These are phyloP conservation scores for Pyrenophora teres DNA, from an alignment of 2,329 filamentous ascomycete species.

Conservation along the genomic window DNA sequence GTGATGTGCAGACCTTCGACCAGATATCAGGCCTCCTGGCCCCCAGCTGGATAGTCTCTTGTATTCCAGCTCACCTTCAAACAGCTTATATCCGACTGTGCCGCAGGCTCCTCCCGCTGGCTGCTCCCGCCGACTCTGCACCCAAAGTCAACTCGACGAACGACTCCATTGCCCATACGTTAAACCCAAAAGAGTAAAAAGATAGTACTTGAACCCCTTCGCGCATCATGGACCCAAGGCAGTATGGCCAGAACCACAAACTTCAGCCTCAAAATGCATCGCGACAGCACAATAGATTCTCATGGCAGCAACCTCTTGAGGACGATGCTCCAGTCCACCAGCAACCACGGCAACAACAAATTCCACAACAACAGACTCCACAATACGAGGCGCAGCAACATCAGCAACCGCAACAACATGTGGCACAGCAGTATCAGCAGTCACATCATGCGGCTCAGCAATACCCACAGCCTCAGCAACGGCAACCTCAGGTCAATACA, in stretches of 20 bases:
- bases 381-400: slow-evolving; percentile 6
- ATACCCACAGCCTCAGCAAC: slow-evolving; percentile 10
- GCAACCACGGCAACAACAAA: slow-evolving; percentile 7
- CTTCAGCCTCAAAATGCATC: slow-evolving; percentile 15
- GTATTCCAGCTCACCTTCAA: slow-evolving; percentile 2
- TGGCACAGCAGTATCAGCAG: background rate
- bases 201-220: background rate
- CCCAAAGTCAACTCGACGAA: background rate
- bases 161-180: background rate
- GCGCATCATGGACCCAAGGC: slow-evolving; percentile 31
- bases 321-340: slow-evolving; percentile 25
- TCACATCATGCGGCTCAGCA: background rate
- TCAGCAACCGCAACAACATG: background rate
- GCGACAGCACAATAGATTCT: slow-evolving; percentile 38
- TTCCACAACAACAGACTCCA: slow-evolving; percentile 1
- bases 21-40: slow-evolving; percentile 37
- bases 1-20: slow-evolving; percentile 23
- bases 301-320: slow-evolving; percentile 39
- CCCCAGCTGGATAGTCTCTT: slow-evolving; percentile 19
- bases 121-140: background rate
- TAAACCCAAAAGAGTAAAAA: background rate
- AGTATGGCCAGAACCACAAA: slow-evolving; percentile 25
- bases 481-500: slow-evolving; percentile 22
- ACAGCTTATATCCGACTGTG: slow-evolving; percentile 6
- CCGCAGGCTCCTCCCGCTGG: background rate